Conservation (phyloP, 768 basidiomycete genomes). For the Boletus patriciae region DNA sequence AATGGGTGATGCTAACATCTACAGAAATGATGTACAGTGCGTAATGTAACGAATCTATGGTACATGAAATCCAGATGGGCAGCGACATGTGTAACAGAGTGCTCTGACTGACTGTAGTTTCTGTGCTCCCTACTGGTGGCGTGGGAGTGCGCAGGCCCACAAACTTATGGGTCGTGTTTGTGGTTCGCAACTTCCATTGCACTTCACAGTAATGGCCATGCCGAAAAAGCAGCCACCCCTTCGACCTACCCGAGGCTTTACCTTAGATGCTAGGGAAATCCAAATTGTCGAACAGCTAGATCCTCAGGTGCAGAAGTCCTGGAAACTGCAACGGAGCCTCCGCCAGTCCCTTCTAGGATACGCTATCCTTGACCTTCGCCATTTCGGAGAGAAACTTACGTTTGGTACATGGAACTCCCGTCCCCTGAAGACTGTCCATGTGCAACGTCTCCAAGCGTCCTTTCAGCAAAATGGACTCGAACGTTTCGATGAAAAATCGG, state of each 20-base stretch:
- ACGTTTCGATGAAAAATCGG: not conserved
- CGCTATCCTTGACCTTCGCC: not conserved
- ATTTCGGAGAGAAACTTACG: not conserved
- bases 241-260: too few species aligned
- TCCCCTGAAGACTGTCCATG: not conserved
- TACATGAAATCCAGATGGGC: not conserved
- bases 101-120: too few species aligned
- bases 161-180: too few species aligned
- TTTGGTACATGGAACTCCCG: not conserved
- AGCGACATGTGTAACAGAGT: too few species aligned
- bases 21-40: too few species aligned
- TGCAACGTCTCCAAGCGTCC: not conserved
- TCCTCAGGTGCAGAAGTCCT: not conserved
- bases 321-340: not conserved
- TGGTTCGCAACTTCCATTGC: too few species aligned
- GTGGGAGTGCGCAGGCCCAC: too few species aligned
- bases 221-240: too few species aligned
- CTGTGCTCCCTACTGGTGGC: too few species aligned
- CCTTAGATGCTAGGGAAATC: not conserved
- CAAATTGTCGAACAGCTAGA: not conserved
- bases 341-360: not conserved
- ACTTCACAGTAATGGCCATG: too few species aligned
- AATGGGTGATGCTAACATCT: slow-evolving; percentile 84
- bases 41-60: not conserved
- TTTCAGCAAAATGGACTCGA: not conserved